These are phyloP conservation scores for Candida adriatica DNA, from an alignment of 805 yeast genomes.

Conservation along the genomic window DNA sequence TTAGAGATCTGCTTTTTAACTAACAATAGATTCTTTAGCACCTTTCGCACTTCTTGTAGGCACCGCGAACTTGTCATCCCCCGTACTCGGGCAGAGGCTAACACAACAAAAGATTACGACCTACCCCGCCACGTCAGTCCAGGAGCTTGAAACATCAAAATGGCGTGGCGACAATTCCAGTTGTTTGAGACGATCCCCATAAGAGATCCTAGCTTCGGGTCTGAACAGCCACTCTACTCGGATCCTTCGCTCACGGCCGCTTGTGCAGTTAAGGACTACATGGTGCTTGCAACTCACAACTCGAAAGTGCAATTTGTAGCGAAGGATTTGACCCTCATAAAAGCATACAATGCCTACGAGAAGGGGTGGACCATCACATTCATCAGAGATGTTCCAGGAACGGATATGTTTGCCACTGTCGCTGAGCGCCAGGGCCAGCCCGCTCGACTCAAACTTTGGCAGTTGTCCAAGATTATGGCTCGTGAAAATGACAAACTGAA, in stretches of 20 bases:
- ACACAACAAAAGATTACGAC: too few relatives aligned
- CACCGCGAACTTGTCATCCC: too few relatives aligned
- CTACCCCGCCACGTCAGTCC: too few relatives aligned
- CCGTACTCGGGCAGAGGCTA: too few relatives aligned
- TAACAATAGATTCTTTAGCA: too few relatives aligned
- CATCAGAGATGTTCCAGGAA: constrained; percentile 39
- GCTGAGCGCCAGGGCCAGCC: constrained; percentile 75
- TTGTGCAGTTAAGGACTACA: constrained; percentile 45
- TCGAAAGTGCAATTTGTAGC: constrained; percentile 53
- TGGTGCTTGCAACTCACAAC: constrained; percentile 54
- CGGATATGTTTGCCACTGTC: constrained; percentile 57
- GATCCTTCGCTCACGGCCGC: constrained; percentile 67
- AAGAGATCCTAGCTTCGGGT: constrained; percentile 68
- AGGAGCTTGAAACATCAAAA: too few relatives aligned
- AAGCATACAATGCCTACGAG: constrained; percentile 58
- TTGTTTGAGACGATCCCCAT: constrained; percentile 82
- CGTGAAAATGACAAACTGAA: constrained; percentile 26
- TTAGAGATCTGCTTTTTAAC: too few relatives aligned
- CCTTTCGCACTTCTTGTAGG: too few relatives aligned
- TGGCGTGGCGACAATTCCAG: constrained; percentile 74
- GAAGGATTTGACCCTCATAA: constrained; percentile 36
- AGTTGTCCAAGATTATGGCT: constrained; percentile 41
- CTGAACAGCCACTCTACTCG: constrained; percentile 63
- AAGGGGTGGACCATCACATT: constrained; percentile 57
- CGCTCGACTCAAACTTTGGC: constrained; percentile 65